Conservation (phyloP, 1,284 basidiomycete genomes). For the Sporisorium scitamineum region DNA sequence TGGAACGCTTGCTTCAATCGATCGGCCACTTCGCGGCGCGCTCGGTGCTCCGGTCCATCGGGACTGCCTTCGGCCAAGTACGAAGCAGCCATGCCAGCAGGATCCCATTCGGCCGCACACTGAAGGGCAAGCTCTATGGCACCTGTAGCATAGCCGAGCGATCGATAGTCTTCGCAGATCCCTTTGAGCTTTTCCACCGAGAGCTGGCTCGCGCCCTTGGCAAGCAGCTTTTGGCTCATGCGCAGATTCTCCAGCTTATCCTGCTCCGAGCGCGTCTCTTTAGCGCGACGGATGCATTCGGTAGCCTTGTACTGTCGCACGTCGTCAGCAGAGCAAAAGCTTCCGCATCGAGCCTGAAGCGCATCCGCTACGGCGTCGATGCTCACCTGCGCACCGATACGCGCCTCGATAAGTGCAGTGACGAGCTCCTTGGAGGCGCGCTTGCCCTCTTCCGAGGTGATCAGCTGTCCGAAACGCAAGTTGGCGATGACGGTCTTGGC, state of each 20-base stretch:
- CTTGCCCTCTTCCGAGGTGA: constrained; percentile 85
- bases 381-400: constrained; percentile 94
- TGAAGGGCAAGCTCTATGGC: constrained; percentile 86
- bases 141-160: constrained; percentile 84
- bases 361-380: constrained; percentile 96
- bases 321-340: constrained; percentile 97
- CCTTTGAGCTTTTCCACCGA: constrained; percentile 86
- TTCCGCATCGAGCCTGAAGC: constrained; percentile 91
- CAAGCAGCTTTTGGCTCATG: constrained; percentile 76
- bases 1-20: constrained; percentile 76
- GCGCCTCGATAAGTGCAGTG: constrained; percentile 90
- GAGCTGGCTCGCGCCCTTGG: constrained; percentile 85
- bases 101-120: constrained; percentile 85
- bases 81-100: constrained; percentile 73
- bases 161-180: constrained; percentile 85
- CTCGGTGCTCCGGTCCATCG: constrained; percentile 74
- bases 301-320: constrained; percentile 98
- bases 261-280: constrained; percentile 79
- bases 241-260: constrained; percentile 34
- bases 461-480: constrained; percentile 60
- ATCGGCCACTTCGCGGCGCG: constrained; percentile 74
- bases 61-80: constrained; percentile 76
- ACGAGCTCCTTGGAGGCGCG: constrained; percentile 79
- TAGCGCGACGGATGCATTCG: constrained; percentile 90
- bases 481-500: constrained; percentile 45